Percentiles rank a stretch among this genome's conserved stretches.
Conservation (phyloP, 2,329 filamentous ascomycete genomes). For the Talaromyces sp. region DNA sequence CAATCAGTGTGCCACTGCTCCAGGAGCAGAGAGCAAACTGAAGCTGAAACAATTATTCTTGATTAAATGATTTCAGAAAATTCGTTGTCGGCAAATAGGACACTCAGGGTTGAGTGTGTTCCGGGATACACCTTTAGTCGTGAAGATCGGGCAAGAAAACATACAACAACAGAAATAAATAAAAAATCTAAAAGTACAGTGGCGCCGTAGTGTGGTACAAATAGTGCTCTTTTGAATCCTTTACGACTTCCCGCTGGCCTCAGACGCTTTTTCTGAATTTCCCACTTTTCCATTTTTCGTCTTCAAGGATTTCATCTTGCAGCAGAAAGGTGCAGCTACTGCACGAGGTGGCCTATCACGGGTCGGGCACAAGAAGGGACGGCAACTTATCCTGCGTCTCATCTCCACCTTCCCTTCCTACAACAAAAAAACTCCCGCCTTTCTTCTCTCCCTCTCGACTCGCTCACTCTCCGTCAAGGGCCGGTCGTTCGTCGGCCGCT, state of each 20-base stretch:
- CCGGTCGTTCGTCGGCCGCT: neutral
- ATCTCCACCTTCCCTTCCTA: constrained; percentile 3
- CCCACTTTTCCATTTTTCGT: neutral
- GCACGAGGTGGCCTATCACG: constrained; percentile 19
- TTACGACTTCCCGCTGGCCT: neutral
- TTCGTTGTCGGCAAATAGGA: neutral
- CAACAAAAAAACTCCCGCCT: neutral
- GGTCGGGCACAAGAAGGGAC: constrained; percentile 6
- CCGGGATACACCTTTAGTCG: neutral
- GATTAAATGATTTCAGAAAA: neutral
- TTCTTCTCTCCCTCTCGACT: neutral
- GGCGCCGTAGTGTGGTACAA: constrained; percentile 6
- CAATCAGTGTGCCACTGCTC: neutral
- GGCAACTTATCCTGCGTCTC: constrained; percentile 16
- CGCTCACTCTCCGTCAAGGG: constrained; percentile 5
- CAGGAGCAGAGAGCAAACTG: neutral
- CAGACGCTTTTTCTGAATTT: constrained; percentile 5
- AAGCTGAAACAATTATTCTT: neutral
- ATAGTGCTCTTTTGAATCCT: neutral
- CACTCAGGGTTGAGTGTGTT: neutral
- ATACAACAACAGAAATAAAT: neutral
- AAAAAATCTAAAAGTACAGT: neutral
- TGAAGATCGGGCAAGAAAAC: neutral
- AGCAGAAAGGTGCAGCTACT: constrained; percentile 15
- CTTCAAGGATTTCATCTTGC: constrained; percentile 11